Evolutionary conservation across 345 rosid genomes (phyloP).

Genomic region (Eucalyptus regnans): DNA sequence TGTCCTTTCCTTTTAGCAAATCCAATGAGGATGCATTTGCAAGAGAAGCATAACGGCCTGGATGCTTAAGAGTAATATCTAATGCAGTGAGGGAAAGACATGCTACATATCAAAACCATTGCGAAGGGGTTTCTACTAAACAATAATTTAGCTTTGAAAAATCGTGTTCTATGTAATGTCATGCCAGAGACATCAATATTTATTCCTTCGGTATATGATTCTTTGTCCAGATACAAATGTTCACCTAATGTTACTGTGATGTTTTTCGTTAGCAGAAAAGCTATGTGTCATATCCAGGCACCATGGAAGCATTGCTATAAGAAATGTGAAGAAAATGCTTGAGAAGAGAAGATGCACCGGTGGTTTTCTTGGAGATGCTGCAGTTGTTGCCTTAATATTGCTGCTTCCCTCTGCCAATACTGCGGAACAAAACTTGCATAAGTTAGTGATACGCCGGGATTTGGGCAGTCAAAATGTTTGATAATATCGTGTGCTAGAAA

Average conservation of each 20-base stretch:
- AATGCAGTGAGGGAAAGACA: background rate
- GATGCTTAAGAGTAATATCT: background rate
- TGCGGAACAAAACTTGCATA: constrained; percentile 13
- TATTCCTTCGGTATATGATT: background rate
- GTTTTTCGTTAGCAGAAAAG: background rate
- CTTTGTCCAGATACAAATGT: background rate
- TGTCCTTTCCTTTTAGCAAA: background rate
- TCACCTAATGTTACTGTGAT: background rate
- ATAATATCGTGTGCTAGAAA: background rate
- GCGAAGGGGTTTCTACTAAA: background rate
- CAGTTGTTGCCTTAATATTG: constrained; percentile 56
- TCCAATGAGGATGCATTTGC: background rate
- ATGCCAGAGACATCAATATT: background rate
- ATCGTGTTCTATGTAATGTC: background rate
- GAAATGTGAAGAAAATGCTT: background rate
- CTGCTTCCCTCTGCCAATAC: constrained; percentile 86
- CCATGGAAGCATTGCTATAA: background rate
- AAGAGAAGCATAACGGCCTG: background rate
- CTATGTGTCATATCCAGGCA: background rate
- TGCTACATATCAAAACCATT: background rate
- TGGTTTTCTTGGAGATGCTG: constrained; percentile 70
- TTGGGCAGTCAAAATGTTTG: background rate
- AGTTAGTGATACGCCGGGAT: background rate
- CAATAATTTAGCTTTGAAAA: background rate
- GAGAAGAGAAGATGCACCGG: constrained; percentile 25